phyloP scores from a whole-genome alignment of 257 asterid genomes.

The Solanum bulbocastanum region DNA sequence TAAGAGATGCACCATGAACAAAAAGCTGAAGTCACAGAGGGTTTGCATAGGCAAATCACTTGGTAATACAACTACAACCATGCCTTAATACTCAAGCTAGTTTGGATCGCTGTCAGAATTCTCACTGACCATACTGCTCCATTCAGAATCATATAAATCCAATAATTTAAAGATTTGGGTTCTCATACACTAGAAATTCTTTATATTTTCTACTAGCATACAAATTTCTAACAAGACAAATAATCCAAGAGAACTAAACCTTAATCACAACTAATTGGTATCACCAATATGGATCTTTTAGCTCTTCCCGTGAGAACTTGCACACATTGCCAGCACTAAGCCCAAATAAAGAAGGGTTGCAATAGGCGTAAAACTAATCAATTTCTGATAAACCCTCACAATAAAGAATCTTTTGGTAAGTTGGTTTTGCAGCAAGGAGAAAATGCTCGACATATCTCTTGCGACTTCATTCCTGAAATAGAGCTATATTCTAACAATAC shows the following conservation, averaged over 20 bases:
- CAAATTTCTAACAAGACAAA: neutral
- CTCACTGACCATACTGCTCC: neutral
- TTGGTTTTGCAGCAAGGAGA: neutral
- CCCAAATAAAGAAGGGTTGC: neutral
- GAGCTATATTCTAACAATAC: neutral
- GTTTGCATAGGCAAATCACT: neutral
- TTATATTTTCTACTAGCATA: neutral
- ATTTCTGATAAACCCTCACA: neutral
- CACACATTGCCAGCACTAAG: neutral
- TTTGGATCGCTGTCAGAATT: neutral
- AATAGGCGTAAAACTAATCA: neutral
- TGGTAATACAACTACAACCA: neutral
- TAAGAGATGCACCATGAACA: neutral
- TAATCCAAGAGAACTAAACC: neutral
- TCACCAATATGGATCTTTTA: neutral
- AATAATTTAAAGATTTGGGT: neutral
- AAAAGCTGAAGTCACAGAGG: neutral
- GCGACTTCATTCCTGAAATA: neutral
- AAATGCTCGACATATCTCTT: neutral
- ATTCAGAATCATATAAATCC: neutral
- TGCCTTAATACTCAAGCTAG: neutral
- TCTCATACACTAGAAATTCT: neutral
- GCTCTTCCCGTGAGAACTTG: neutral
- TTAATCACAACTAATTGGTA: neutral
- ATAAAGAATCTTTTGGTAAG: neutral